phyloP scores from a whole-genome alignment of 2,329 filamentous ascomycete species.

The Aspergillus fischeri region DNA sequence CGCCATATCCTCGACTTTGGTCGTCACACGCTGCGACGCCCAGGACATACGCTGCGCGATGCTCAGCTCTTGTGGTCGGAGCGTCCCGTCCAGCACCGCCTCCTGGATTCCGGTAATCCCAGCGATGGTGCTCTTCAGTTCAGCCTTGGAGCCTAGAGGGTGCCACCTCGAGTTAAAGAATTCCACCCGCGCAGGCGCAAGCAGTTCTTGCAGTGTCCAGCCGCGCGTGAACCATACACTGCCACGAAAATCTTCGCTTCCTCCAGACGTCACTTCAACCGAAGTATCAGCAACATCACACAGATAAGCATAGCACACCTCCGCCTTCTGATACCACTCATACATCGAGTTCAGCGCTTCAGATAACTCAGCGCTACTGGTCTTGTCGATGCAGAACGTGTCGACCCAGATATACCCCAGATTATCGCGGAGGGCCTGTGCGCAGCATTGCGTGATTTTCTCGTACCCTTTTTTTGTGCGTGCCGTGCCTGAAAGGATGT shows the following conservation, averaged over 20 bases:
- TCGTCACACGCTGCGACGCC: slow-evolving; percentile 21
- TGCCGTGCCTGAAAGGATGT: not conserved
- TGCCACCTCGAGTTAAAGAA: slow-evolving; percentile 3
- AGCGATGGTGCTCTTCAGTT: not conserved
- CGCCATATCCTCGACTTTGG: slow-evolving; percentile 21
- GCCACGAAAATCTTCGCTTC: not conserved
- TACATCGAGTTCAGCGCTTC: slow-evolving; percentile 21
- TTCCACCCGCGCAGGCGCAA: slow-evolving; percentile 4
- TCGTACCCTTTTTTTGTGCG: not conserved
- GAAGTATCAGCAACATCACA: slow-evolving; percentile 1
- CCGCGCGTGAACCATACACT: slow-evolving; percentile 14
- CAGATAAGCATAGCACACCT: slow-evolving; percentile 17
- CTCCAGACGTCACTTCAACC: no score
- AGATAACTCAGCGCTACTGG: slow-evolving; percentile 17
- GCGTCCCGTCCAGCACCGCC: not conserved
- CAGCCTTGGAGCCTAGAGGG: not conserved
- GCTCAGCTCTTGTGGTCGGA: not conserved
- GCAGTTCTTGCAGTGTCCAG: slow-evolving; percentile 16
- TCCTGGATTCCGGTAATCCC: slow-evolving; percentile 8
- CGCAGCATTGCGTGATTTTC: slow-evolving; percentile 9
- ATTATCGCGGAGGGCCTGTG: not conserved
- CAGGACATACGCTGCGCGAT: slow-evolving; percentile 22
- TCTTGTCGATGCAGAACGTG: slow-evolving; percentile 21
- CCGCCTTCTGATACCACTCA: slow-evolving; percentile 14
- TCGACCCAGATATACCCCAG: slow-evolving; percentile 18